phyloP scores from a whole-genome alignment of 78 protist species.

The Dictyostelium intermedium region DNA sequence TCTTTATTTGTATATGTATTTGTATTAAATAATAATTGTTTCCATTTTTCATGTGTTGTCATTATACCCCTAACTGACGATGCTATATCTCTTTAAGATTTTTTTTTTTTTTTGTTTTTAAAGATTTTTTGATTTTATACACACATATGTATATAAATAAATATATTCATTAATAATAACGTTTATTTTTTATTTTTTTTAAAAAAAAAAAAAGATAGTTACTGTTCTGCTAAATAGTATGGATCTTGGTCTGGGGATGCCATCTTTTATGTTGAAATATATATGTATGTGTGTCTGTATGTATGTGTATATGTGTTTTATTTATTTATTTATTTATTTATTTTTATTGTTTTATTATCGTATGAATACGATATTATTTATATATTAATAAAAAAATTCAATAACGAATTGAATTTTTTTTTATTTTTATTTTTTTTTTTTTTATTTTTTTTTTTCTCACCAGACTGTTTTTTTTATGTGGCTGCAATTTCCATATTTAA shows the following conservation, averaged over 20 bases:
- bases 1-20: conserved; percentile 68
- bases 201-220: not conserved
- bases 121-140: not conserved
- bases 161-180: no score
- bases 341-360: not conserved
- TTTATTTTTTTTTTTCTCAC: not conserved
- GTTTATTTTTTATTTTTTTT: no score
- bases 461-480: not conserved
- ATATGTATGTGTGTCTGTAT: no score
- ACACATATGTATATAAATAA: not conserved
- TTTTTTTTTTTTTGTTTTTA: not conserved
- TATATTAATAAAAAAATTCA: not conserved
- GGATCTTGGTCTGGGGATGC: conserved; percentile 31
- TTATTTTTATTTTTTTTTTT: not conserved
- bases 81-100: conserved; percentile 22
- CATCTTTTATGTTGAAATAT: not conserved
- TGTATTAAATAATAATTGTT: conserved; percentile 4
- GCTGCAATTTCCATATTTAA: not conserved
- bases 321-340: no score
- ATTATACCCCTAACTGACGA: conserved; percentile 17
- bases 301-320: not conserved
- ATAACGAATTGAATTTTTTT: not conserved
- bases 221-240: conserved; percentile 37
- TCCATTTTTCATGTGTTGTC: conserved; percentile 46
- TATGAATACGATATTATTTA: not conserved